These are phyloP conservation scores for Cucumis hystrix DNA, from an alignment of 306 rosid genomes.

Conservation along the genomic window DNA sequence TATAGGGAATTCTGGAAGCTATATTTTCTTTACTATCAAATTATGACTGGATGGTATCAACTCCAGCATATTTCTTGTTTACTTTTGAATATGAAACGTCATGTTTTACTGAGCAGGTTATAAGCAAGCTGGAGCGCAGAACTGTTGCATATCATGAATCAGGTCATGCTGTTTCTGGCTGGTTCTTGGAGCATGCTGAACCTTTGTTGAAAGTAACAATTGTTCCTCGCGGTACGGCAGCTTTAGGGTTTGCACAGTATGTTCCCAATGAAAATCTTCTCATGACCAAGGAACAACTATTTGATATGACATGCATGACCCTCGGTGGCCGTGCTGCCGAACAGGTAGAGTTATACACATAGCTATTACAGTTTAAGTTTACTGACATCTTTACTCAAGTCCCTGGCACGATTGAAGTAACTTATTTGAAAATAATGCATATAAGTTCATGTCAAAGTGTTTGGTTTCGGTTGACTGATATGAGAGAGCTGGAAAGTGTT, in stretches of 20 bases:
- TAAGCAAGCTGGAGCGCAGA: constrained; percentile 80
- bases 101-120: constrained; percentile 39
- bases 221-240: constrained; percentile 95
- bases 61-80: not conserved
- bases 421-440: not conserved
- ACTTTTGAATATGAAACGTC: not conserved
- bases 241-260: constrained; percentile 94
- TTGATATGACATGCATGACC: constrained; percentile 89
- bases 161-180: constrained; percentile 91
- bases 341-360: constrained; percentile 36
- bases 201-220: constrained; percentile 87
- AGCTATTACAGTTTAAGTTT: not conserved
- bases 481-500: not conserved
- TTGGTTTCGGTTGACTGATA: not conserved
- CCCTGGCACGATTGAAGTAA: too few species aligned
- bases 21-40: not conserved
- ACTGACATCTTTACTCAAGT: not conserved
- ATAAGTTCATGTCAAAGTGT: not conserved
- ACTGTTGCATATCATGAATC: constrained; percentile 97
- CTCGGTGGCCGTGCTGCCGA: constrained; percentile 98
- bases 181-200: constrained; percentile 88
- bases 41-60: not conserved
- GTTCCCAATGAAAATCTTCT: constrained; percentile 90
- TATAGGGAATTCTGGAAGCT: not conserved
- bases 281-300: constrained; percentile 91